Percentiles rank a stretch among this genome's conserved stretches.
These are phyloP conservation scores for Coffea humblotiana DNA, from an alignment of 305 asterid species.

Conservation along the genomic window DNA sequence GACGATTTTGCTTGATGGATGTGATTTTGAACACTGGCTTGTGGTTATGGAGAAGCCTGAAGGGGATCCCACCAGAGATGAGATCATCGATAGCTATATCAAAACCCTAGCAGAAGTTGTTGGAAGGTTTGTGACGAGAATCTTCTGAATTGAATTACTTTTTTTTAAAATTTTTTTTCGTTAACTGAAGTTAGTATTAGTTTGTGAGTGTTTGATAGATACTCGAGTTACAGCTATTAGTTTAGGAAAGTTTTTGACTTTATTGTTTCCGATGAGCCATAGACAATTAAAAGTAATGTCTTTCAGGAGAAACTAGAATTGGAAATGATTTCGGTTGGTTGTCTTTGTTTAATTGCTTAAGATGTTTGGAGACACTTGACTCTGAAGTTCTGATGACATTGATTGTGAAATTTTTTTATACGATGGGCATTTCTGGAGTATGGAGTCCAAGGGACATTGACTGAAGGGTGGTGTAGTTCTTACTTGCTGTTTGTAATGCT, in stretches of 20 bases:
- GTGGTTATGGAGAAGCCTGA: slow-evolving; percentile 90
- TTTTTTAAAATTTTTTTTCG: too few relatives aligned
- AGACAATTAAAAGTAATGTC: neutral
- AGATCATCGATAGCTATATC: slow-evolving; percentile 70
- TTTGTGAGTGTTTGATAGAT: too few relatives aligned
- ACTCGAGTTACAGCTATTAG: too few relatives aligned
- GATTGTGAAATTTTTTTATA: neutral
- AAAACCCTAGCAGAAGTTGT: slow-evolving; percentile 65
- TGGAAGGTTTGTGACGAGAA: slow-evolving; percentile 52
- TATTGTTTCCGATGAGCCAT: neutral
- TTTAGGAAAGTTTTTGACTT: neutral
- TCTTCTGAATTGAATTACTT: neutral
- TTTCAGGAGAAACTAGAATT: neutral
- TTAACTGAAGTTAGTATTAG: neutral
- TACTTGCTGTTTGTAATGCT: too few relatives aligned
- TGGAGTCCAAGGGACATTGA: neutral
- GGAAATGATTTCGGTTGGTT: neutral
- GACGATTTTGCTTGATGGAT: slow-evolving; percentile 90
- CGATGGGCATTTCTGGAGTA: neutral
- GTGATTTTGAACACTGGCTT: slow-evolving; percentile 99
- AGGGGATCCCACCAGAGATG: slow-evolving; percentile 72
- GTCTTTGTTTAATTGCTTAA: neutral
- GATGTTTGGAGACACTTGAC: neutral
- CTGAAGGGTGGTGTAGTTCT: too few relatives aligned
- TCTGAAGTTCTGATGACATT: neutral